These are phyloP conservation scores for Purshia tridentata DNA, from an alignment of 306 rosid genomes.

Conservation along the genomic window DNA sequence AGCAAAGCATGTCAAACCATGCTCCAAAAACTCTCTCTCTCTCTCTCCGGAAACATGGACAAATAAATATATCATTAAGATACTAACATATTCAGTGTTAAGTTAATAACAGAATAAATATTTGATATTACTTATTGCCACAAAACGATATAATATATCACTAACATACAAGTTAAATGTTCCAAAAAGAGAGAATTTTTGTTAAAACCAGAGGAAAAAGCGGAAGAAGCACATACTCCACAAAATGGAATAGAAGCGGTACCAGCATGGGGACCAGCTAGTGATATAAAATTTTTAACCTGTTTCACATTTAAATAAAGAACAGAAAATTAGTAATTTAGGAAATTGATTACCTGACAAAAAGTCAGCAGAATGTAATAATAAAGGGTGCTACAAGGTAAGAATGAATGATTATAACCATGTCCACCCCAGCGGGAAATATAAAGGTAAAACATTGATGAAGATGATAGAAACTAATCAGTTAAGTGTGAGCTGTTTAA, in stretches of 20 bases:
- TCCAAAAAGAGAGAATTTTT: not conserved
- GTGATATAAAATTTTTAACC: conserved; percentile 70
- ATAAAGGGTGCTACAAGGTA: not conserved
- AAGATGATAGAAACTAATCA: not conserved
- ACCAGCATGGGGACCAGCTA: conserved; percentile 84
- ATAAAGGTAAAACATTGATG: not conserved
- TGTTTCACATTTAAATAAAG: conserved; percentile 30
- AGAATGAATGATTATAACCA: not conserved
- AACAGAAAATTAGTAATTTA: not conserved
- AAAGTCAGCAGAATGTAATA: not conserved
- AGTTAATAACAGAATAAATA: conserved; percentile 17
- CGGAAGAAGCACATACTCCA: conserved; percentile 48
- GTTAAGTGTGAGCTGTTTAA: too few relatives aligned
- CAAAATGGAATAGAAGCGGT: conserved; percentile 69
- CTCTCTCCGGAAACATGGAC: not conserved
- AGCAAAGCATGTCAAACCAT: conserved; percentile 18
- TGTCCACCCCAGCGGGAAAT: not conserved
- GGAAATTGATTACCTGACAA: not conserved
- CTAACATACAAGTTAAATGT: not conserved
- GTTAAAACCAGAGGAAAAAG: conserved; percentile 8
- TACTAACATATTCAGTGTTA: not conserved
- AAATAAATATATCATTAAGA: not conserved
- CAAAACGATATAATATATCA: not conserved
- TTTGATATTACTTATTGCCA: not conserved
- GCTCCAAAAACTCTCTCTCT: not conserved